phyloP scores from a whole-genome alignment of 2,329 filamentous ascomycete genomes.

The Cladosporium sp. region DNA sequence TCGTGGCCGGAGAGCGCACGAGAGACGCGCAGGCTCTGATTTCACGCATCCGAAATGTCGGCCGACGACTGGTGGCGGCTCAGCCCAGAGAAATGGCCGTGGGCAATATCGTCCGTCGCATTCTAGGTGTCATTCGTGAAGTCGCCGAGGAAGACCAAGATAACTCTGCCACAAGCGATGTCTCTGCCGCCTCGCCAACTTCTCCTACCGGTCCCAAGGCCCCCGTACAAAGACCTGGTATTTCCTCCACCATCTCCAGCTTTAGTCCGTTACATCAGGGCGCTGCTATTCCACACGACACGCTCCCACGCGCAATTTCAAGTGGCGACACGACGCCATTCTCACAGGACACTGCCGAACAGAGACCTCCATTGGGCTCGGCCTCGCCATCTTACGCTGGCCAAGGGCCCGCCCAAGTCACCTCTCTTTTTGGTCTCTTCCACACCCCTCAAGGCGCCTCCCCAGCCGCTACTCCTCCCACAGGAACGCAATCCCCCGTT shows the following conservation, averaged over 20 bases:
- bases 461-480: conserved; percentile 48
- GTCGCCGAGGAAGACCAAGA: conserved; percentile 74
- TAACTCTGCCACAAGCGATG: conserved; percentile 55
- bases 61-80: conserved; percentile 71
- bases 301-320: conserved; percentile 13
- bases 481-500: conserved; percentile 25
- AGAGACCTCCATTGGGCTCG: conserved; percentile 59
- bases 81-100: conserved; percentile 92
- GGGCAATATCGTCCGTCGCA: conserved; percentile 87
- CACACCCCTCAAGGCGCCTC: conserved; percentile 57
- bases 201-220: conserved; percentile 29
- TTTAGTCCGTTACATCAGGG: conserved; percentile 46
- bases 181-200: conserved; percentile 48
- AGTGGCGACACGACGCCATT: conserved; percentile 7
- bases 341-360: conserved; percentile 12
- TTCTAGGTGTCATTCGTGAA: conserved; percentile 85
- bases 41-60: conserved; percentile 72
- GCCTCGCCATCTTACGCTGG: conserved; percentile 59
- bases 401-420: conserved; percentile 37
- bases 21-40: conserved; percentile 74
- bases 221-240: conserved; percentile 15
- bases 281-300: conserved; percentile 24
- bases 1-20: conserved; percentile 78
- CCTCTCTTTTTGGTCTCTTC: conserved; percentile 85
- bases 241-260: conserved; percentile 40